Evolutionary conservation across 1,284 basidiomycete genomes (phyloP).

Genomic region (Paramarasmius palmivorus): DNA sequence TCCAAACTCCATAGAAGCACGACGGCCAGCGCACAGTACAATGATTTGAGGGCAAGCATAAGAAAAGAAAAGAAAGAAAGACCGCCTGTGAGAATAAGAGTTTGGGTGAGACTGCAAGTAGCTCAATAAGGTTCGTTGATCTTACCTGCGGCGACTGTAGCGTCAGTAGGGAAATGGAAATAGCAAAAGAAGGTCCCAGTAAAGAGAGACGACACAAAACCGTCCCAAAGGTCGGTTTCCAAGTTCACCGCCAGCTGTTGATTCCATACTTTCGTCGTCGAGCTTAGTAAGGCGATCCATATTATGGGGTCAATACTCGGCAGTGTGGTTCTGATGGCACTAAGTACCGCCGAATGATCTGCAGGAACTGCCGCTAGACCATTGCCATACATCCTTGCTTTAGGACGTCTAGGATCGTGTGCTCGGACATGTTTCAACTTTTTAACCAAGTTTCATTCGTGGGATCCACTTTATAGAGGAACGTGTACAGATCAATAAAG

Average conservation of each 20-base stretch:
- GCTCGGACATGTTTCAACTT: too few species aligned
- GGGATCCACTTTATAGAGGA: too few species aligned
- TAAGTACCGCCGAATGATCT: too few species aligned
- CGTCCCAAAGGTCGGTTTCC: not conserved
- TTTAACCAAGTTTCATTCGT: too few species aligned
- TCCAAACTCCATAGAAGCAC: not conserved
- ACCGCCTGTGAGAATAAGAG: not conserved
- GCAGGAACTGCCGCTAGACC: too few species aligned
- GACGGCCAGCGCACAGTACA: slow-evolving; percentile 4
- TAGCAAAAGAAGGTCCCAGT: not conserved
- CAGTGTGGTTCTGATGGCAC: too few species aligned
- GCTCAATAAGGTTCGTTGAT: not conserved
- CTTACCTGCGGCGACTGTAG: not conserved
- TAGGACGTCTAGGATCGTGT: too few species aligned
- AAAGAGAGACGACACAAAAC: not conserved
- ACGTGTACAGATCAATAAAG: too few species aligned
- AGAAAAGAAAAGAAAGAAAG: not conserved
- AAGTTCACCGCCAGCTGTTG: not conserved
- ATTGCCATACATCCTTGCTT: too few species aligned
- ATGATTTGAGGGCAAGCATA: not conserved
- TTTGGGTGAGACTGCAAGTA: not conserved
- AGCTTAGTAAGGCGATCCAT: not conserved
- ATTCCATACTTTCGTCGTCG: not conserved
- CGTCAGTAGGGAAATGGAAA: not conserved
- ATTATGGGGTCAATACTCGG: too few species aligned